Evolutionary conservation across 139 green algal species (phyloP), one percentile per base, ranked within the genome.

Genomic region (Closterium sp.): DNA sequence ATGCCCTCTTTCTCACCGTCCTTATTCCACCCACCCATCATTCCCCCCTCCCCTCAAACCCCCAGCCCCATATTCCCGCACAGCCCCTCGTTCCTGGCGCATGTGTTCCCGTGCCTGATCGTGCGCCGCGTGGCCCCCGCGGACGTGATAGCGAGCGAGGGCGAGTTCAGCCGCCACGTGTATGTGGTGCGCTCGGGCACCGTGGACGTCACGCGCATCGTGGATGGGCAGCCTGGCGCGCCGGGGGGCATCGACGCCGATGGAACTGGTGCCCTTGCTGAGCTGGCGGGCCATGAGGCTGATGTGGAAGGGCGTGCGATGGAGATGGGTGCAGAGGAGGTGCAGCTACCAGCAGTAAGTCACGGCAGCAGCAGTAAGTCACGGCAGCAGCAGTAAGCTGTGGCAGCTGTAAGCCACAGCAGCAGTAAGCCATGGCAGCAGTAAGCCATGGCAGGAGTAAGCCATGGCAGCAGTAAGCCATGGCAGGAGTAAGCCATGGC

Each of bases 51-150:
- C 43, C 43, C 43, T 66, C 4, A n/a, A n/a, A n/a, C 9, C 43
- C 43, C 43, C 86, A 89, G 86, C 86, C 33, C 86, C 33, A 33
- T 89, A 16, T 2, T 89, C 4, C 86, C 86, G 86, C 86, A 89
- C 86, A 89, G 84, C 30, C 34, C 84, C 33, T 21, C 30, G 30
- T 89, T 89, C 34, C 86, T 89, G 84, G 84, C 31, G 84, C 84
- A 34, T 12, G 10, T 87, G 25, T 34, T 35, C 4, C 31, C 31
- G 31, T 35, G 84, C 25, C 10, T 35, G 2, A 33, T 35, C 6
- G 2, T 87, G 84, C 84, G 32, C 21, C 32, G 31, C 25, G 84
- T 87, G 31, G 84, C 84, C 12, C 84, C 84, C 5, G 84, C 31
- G 0, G 84, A 87, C 12, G 31, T 87, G 31, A 3, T 87, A 33